phyloP scores from a whole-genome alignment of 768 basidiomycete genomes.

The Leccinum sublutescens region DNA sequence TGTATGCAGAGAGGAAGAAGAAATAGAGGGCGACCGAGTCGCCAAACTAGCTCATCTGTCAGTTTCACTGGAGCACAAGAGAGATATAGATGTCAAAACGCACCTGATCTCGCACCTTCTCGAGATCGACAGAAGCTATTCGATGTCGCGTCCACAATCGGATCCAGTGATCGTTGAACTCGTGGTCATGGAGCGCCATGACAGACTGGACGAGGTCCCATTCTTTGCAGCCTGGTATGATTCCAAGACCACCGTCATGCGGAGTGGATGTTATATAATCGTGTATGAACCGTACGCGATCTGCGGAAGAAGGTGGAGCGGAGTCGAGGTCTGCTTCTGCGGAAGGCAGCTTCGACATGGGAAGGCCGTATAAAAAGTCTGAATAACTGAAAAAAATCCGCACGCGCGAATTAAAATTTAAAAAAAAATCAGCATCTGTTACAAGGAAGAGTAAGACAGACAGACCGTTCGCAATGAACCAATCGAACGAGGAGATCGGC shows the following conservation, averaged over 20 bases:
- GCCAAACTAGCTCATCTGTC: slow-evolving; percentile 53
- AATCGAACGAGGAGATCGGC: slow-evolving; percentile 58
- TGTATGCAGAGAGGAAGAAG: slow-evolving; percentile 82
- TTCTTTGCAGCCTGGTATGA: slow-evolving; percentile 64
- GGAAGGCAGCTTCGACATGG: slow-evolving; percentile 46
- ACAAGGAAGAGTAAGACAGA: background rate
- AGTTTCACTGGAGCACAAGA: background rate
- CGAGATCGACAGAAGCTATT: slow-evolving; percentile 62
- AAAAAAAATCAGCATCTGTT: background rate
- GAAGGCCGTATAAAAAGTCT: slow-evolving; percentile 76
- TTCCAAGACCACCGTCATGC: slow-evolving; percentile 81
- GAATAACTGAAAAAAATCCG: slow-evolving; percentile 47
- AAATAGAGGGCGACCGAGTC: slow-evolving; percentile 87
- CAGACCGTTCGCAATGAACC: slow-evolving; percentile 73
- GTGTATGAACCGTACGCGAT: slow-evolving; percentile 79
- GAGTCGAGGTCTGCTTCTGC: slow-evolving; percentile 43
- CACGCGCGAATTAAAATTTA: background rate
- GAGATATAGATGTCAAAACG: slow-evolving; percentile 14
- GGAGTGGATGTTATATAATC: slow-evolving; percentile 65
- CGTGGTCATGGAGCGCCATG: slow-evolving; percentile 79
- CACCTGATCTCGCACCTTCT: slow-evolving; percentile 70
- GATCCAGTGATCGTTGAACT: slow-evolving; percentile 80
- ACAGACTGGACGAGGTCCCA: slow-evolving; percentile 84
- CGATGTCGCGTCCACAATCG: slow-evolving; percentile 68
- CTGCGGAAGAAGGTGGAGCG: slow-evolving; percentile 59